Conservation (phyloP, 164 flowering plant genomes). For the Akebia trifoliata region DNA sequence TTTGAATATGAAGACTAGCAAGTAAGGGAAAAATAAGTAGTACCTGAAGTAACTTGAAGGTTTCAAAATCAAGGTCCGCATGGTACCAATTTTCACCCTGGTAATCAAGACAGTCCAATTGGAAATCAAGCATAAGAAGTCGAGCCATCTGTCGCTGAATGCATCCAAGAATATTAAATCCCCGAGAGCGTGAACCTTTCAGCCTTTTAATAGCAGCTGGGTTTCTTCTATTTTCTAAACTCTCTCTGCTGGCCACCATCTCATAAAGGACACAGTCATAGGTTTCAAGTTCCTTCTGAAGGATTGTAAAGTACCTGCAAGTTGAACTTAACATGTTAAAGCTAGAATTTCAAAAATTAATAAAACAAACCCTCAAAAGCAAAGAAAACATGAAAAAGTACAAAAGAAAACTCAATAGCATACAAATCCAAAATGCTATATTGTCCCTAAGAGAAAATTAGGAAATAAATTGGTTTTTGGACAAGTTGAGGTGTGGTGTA, state of each 20-base stretch:
- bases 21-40: not conserved
- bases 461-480: too few species aligned
- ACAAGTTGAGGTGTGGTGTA: too few species aligned
- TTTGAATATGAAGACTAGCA: not conserved
- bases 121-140: conserved; percentile 75
- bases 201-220: conserved; percentile 36
- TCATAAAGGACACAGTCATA: conserved; percentile 95
- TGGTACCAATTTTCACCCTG: conserved; percentile 78
- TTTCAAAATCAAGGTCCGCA: conserved; percentile 94
- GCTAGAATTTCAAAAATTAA: not conserved
- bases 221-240: conserved; percentile 63
- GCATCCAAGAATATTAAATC: conserved; percentile 76
- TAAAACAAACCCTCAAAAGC: not conserved
- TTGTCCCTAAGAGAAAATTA: too few species aligned
- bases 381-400: not conserved
- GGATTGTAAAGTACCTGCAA: conserved; percentile 69
- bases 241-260: conserved; percentile 95
- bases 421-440: too few species aligned
- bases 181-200: conserved; percentile 50
- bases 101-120: conserved; percentile 90
- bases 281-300: conserved; percentile 73
- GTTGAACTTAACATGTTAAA: not conserved
- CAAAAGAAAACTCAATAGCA: too few species aligned
- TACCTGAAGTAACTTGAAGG: conserved; percentile 90
- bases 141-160: conserved; percentile 90